Conservation (phyloP, 345 rosid genomes). For the Populus tremula region DNA sequence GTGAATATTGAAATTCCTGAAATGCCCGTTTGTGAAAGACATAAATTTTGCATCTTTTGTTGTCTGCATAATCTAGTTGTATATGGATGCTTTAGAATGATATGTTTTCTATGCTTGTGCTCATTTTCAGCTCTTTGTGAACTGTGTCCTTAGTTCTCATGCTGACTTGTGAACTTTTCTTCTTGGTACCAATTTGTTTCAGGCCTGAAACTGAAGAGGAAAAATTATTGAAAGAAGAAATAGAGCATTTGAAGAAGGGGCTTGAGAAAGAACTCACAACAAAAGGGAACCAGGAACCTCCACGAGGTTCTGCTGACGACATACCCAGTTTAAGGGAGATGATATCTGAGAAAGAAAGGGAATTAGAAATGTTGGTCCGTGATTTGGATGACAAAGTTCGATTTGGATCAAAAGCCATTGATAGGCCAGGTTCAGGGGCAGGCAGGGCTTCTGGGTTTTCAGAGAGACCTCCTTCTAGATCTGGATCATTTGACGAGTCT, state of each 20-base stretch:
- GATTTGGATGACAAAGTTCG: constrained; percentile 79
- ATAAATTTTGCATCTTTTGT: not conserved
- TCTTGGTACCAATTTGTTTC: constrained; percentile 25
- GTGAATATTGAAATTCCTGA: too few relatives aligned
- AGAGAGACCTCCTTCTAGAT: constrained; percentile 78
- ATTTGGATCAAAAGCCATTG: constrained; percentile 68
- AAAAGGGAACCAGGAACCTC: constrained; percentile 35
- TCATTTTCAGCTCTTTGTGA: constrained; percentile 1
- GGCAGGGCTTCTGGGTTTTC: constrained; percentile 55
- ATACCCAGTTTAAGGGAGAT: constrained; percentile 34
- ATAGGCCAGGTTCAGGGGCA: constrained; percentile 78
- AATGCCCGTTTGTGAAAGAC: too few relatives aligned
- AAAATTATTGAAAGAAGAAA: constrained; percentile 61
- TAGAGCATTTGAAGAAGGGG: constrained; percentile 51
- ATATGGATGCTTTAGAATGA: not conserved
- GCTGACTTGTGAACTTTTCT: not conserved
- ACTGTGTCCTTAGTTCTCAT: not conserved
- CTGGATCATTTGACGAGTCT: constrained; percentile 74
- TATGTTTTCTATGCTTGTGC: not conserved
- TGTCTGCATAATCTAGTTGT: not conserved
- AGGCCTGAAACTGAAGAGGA: constrained; percentile 91
- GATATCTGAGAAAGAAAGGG: constrained; percentile 59
- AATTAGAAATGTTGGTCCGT: constrained; percentile 54
- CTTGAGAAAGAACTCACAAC: constrained; percentile 36
- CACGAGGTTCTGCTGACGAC: constrained; percentile 36